These are phyloP conservation scores for Porphyridium purpureum DNA, from an alignment of 23 red algal species.

Conservation along the genomic window DNA sequence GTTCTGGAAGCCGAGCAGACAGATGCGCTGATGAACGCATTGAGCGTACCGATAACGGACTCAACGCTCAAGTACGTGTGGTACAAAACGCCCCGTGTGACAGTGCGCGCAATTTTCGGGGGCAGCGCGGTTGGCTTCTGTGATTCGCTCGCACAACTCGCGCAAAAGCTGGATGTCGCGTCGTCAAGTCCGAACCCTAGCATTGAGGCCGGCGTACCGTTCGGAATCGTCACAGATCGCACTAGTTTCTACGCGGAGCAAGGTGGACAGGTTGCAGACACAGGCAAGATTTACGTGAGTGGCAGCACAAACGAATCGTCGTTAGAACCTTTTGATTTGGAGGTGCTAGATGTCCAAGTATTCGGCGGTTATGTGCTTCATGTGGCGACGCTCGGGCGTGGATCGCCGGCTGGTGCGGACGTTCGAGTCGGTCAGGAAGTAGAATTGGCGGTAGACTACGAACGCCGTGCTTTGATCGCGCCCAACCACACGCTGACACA, in stretches of 20 bases:
- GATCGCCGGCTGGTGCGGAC: constrained; percentile 11
- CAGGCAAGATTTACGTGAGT: constrained; percentile 32
- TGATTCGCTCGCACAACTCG: neutral
- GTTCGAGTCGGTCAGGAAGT: constrained; percentile 45
- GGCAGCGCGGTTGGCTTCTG: constrained; percentile 28
- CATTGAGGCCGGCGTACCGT: constrained; percentile 2
- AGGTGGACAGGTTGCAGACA: constrained; percentile 94
- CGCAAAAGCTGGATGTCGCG: too few relatives aligned
- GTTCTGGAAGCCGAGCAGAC: constrained; percentile 81
- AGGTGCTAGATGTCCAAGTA: constrained; percentile 48
- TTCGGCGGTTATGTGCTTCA: constrained; percentile 86
- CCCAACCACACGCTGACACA: constrained; percentile 98
- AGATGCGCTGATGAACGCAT: constrained; percentile 9
- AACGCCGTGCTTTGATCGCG: constrained; percentile 54
- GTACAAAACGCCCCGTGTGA: constrained; percentile 20
- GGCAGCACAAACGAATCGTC: too few relatives aligned
- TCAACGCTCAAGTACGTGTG: constrained; percentile 56
- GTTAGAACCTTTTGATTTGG: neutral
- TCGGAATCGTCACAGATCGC: constrained; percentile 53
- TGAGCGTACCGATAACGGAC: constrained; percentile 45
- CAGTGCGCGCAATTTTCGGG: constrained; percentile 62
- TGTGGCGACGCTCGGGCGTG: constrained; percentile 10
- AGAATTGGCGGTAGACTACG: constrained; percentile 55
- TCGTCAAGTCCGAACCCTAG: constrained; percentile 6
- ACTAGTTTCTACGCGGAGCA: constrained; percentile 91